A percentile compares a stretch with the other conserved stretches of the same genome.
Evolutionary conservation across 352 stramenopile genomes (phyloP).

Genomic region (Pythium rishiriense): DNA sequence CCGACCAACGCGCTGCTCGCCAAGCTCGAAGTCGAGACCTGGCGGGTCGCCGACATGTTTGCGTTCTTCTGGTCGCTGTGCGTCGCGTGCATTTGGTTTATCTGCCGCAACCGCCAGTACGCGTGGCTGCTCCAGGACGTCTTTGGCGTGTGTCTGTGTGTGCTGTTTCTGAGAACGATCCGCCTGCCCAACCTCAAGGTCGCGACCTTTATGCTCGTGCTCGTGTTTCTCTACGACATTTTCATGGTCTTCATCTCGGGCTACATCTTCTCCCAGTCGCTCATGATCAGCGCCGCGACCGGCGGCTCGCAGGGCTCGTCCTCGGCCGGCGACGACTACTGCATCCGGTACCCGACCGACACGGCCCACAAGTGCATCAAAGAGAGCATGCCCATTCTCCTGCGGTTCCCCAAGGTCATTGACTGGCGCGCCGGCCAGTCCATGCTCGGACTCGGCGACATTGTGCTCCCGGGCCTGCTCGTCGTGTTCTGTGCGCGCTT

Average conservation of each 20-base stretch:
- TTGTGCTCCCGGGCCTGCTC: conserved; percentile 94
- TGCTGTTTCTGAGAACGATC: conserved; percentile 91
- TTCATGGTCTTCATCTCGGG: conserved; percentile 96
- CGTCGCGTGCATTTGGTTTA: conserved; percentile 61
- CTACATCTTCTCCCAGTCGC: conserved; percentile 86
- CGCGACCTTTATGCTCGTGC: conserved; percentile 87
- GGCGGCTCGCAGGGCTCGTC: conserved; percentile 60
- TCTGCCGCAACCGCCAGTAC: conserved; percentile 77
- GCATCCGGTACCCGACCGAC: conserved; percentile 73
- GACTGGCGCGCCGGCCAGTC: conserved; percentile 92
- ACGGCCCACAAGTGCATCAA: conserved; percentile 53
- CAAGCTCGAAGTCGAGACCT: conserved; percentile 55
- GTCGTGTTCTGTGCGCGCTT: conserved; percentile 95
- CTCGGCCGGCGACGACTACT: conserved; percentile 54
- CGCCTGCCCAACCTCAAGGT: conserved; percentile 93
- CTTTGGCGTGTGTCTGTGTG: conserved; percentile 93
- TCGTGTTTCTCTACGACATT: conserved; percentile 96
- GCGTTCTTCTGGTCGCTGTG: conserved; percentile 59
- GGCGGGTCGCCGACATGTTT: conserved; percentile 87
- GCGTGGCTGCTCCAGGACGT: conserved; percentile 93
- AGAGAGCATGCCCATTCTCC: conserved; percentile 93
- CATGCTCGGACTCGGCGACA: conserved; percentile 96
- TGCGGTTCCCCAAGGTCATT: conserved; percentile 91
- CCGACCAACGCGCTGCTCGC: conserved; percentile 33
- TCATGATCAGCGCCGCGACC: conserved; percentile 96